Conservation (phyloP, 352 stramenopile genomes). For the Phytophthora pisi region DNA sequence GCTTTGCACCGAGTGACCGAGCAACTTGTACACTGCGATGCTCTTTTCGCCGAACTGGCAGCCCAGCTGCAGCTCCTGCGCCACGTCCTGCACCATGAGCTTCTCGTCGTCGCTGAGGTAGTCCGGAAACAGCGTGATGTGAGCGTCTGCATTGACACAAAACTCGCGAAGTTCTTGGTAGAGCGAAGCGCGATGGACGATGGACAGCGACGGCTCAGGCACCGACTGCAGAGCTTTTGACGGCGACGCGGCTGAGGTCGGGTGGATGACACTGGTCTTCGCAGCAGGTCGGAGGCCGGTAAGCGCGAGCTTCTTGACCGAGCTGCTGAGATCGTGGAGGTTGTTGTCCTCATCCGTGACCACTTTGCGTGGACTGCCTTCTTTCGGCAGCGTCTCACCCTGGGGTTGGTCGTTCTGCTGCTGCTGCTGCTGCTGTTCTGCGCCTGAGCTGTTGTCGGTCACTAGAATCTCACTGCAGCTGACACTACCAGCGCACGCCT, state of each 20-base stretch:
- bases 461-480: slow-evolving; percentile 15
- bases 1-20: slow-evolving; percentile 23
- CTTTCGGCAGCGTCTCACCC: slow-evolving; percentile 4
- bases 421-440: slow-evolving; percentile 15
- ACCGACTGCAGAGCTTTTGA: slow-evolving; percentile 15
- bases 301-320: slow-evolving; percentile 34
- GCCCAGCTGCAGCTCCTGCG: slow-evolving; percentile 55
- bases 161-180: slow-evolving; percentile 74
- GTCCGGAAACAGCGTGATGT: slow-evolving; percentile 71
- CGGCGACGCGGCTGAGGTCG: slow-evolving; percentile 12
- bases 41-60: slow-evolving; percentile 72
- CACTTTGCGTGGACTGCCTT: slow-evolving; percentile 14
- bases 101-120: slow-evolving; percentile 70
- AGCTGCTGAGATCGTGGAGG: slow-evolving; percentile 38
- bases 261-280: slow-evolving; percentile 15
- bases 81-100: slow-evolving; percentile 52
- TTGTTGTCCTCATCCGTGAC: slow-evolving; percentile 26
- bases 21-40: slow-evolving; percentile 64
- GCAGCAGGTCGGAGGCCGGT: slow-evolving; percentile 19
- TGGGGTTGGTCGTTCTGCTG: slow-evolving; percentile 18
- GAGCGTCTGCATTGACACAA: slow-evolving; percentile 41
- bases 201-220: slow-evolving; percentile 13
- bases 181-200: slow-evolving; percentile 49
- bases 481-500: slow-evolving; percentile 13
- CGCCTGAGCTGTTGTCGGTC: not conserved